Evolutionary conservation across 805 yeast species (phyloP).

Genomic region (Clavispora vitiphila): DNA sequence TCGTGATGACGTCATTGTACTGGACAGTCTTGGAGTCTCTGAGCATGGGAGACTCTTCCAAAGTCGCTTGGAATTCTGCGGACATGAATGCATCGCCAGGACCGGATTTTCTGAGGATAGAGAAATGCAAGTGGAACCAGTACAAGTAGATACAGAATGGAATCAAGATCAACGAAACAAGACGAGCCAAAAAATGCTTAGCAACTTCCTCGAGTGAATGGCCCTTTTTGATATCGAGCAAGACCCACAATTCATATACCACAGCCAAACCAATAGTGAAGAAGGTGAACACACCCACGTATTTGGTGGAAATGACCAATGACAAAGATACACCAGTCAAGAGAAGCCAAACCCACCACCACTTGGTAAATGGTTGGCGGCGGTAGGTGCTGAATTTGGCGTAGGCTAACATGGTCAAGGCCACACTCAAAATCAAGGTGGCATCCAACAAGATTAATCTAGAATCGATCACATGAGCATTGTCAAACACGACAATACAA

Average conservation of each 20-base stretch:
- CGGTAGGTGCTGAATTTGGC: conserved; percentile 72
- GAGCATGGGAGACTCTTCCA: conserved; percentile 77
- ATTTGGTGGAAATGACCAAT: conserved; percentile 90
- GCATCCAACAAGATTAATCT: conserved; percentile 91
- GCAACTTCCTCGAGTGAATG: conserved; percentile 50
- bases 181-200: conserved; percentile 72
- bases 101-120: conserved; percentile 77
- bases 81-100: conserved; percentile 96
- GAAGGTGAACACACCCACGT: conserved; percentile 92
- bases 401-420: conserved; percentile 71
- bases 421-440: conserved; percentile 77
- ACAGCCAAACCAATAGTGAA: conserved; percentile 86
- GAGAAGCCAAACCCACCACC: conserved; percentile 87
- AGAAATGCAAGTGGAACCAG: conserved; percentile 92
- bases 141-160: conserved; percentile 80
- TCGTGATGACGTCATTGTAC: conserved; percentile 69
- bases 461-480: conserved; percentile 87
- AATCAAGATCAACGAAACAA: conserved; percentile 62
- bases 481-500: conserved; percentile 73
- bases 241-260: conserved; percentile 77
- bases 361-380: conserved; percentile 53
- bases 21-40: conserved; percentile 65
- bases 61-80: conserved; percentile 89
- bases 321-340: conserved; percentile 84
- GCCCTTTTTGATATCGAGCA: conserved; percentile 69